phyloP scores from a whole-genome alignment of 2,329 filamentous ascomycete genomes.

The Remersonia thermophila region DNA sequence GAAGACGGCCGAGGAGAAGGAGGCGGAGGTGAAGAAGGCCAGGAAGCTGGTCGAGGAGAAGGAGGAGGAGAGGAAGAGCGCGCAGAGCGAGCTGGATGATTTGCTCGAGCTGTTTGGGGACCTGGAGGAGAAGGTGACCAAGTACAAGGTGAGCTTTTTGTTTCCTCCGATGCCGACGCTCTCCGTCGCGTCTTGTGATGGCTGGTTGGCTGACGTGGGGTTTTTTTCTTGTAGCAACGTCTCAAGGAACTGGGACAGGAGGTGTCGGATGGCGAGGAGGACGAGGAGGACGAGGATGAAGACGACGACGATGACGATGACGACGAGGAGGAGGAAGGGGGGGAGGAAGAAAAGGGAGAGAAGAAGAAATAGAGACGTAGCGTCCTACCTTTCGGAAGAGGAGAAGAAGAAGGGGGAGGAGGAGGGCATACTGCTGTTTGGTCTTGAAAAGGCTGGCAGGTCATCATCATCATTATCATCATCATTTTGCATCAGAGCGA shows the following conservation, averaged over 20 bases:
- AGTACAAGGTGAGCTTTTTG: slow-evolving; percentile 54
- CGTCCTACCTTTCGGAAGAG: too few species aligned
- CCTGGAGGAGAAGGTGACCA: slow-evolving; percentile 61
- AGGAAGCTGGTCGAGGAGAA: slow-evolving; percentile 32
- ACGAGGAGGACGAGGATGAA: slow-evolving; percentile 44
- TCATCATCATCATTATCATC: too few species aligned
- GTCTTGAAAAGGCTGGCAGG: too few species aligned
- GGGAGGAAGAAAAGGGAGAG: neutral
- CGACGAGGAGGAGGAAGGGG: slow-evolving; percentile 9
- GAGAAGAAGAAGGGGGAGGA: too few species aligned
- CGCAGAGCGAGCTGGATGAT: slow-evolving; percentile 67
- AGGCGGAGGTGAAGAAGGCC: slow-evolving; percentile 10
- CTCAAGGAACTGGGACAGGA: slow-evolving; percentile 54
- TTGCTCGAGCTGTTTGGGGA: slow-evolving; percentile 71
- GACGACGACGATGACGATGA: slow-evolving; percentile 40
- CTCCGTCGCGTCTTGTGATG: too few species aligned
- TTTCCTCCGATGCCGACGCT: too few species aligned
- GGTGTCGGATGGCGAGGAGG: slow-evolving; percentile 67
- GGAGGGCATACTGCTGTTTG: too few species aligned
- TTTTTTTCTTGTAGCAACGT: slow-evolving; percentile 41
- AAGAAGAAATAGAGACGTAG: neutral
- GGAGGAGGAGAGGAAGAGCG: slow-evolving; percentile 48
- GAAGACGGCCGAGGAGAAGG: slow-evolving; percentile 9
- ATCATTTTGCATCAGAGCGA: too few species aligned
- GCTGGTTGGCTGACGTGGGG: slow-evolving; percentile 3